These are phyloP conservation scores for Barnettozyma wickerhamii DNA, from an alignment of 805 yeast genomes.

Conservation along the genomic window DNA sequence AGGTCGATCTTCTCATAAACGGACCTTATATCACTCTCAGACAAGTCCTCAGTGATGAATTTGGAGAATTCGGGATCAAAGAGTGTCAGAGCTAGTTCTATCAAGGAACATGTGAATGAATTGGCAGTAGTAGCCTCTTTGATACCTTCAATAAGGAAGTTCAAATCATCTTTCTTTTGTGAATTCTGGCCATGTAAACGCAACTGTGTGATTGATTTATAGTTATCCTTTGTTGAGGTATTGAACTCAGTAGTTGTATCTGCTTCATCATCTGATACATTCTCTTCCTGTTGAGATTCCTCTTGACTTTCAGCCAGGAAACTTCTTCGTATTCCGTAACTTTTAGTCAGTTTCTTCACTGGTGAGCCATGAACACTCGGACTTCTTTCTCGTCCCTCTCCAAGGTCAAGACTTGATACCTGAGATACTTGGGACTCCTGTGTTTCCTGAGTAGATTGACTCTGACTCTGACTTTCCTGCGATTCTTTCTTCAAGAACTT, in stretches of 20 bases:
- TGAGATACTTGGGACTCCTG: conserved; percentile 5
- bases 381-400: neutral
- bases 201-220: conserved; percentile 27
- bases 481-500: conserved; percentile 13
- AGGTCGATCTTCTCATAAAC: conserved; percentile 6
- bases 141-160: conserved; percentile 27
- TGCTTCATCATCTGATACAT: conserved; percentile 11
- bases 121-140: conserved; percentile 3
- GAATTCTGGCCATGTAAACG: conserved; percentile 32
- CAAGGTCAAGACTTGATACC: neutral
- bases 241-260: neutral
- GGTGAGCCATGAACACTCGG: conserved; percentile 4
- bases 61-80: conserved; percentile 20
- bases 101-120: conserved; percentile 5
- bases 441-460: conserved; percentile 1
- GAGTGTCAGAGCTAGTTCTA: conserved; percentile 26
- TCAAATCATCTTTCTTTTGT: conserved; percentile 32
- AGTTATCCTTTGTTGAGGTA: neutral
- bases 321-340: conserved; percentile 29
- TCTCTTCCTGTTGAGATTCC: conserved; percentile 9
- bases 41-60: conserved; percentile 7
- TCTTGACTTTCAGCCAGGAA: conserved; percentile 18
- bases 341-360: conserved; percentile 13
- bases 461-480: conserved; percentile 2
- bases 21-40: conserved; percentile 12